Percentiles rank a stretch among this genome's conserved stretches.
phyloP scores from a whole-genome alignment of 192 early-diverging fungal species.

The Chytriomyces confervae region DNA sequence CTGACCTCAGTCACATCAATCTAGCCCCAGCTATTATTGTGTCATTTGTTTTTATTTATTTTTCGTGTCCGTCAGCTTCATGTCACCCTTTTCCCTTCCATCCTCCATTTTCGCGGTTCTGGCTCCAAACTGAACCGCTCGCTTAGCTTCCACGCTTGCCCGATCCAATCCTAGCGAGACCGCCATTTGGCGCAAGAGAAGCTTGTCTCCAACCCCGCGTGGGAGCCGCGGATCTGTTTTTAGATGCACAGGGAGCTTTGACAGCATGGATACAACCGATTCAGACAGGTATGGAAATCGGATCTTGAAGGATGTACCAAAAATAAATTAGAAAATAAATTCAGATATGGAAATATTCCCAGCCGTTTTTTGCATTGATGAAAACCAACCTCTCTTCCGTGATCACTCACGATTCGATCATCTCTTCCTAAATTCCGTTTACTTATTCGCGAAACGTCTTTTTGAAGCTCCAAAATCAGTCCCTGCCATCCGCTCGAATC shows the following conservation, averaged over 20 bases:
- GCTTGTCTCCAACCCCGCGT: constrained; percentile 88
- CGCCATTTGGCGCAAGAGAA: constrained; percentile 80
- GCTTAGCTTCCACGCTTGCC: constrained; percentile 78
- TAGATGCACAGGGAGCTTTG: constrained; percentile 70
- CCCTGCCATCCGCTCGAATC: constrained; percentile 65
- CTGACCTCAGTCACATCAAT: too few species aligned
- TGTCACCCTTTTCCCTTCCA: constrained; percentile 41
- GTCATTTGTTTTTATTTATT: not conserved
- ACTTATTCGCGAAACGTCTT: constrained; percentile 86
- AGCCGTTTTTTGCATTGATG: not conserved
- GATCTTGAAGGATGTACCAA: constrained; percentile 30
- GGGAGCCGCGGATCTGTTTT: constrained; percentile 84
- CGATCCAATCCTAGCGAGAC: constrained; percentile 63
- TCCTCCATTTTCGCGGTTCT: constrained; percentile 90
- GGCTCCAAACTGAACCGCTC: constrained; percentile 98
- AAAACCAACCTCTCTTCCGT: constrained; percentile 75
- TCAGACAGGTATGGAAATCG: constrained; percentile 85
- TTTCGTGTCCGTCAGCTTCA: constrained; percentile 3
- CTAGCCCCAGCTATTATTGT: not conserved
- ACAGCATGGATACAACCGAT: constrained; percentile 70
- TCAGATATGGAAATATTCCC: not conserved
- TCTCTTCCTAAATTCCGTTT: constrained; percentile 91
- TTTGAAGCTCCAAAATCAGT: constrained; percentile 75
- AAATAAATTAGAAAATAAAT: not conserved
- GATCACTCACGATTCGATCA: constrained; percentile 89